Evolutionary conservation across 2,329 filamentous ascomycete species (phyloP).

Genomic region (Graphiopsis chlorocephala): DNA sequence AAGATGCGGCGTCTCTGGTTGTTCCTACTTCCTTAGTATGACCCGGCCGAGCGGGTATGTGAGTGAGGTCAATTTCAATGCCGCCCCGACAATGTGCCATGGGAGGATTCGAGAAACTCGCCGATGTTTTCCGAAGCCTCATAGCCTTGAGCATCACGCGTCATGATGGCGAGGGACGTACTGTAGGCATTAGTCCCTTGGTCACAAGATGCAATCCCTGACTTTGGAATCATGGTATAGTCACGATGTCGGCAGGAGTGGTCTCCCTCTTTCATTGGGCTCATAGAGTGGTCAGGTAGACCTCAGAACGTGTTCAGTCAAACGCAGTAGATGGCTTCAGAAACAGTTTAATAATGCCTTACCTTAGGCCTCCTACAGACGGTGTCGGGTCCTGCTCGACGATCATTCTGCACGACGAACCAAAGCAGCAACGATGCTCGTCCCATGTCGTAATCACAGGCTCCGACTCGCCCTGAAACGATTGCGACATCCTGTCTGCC

Average conservation of each 20-base stretch:
- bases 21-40: not conserved
- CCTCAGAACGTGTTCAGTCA: not conserved
- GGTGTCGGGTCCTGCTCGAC: not conserved
- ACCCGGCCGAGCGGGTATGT: not conserved
- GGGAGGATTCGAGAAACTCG: not conserved
- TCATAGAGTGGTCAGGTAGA: not conserved
- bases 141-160: not conserved
- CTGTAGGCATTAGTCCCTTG: not conserved
- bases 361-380: not conserved
- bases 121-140: not conserved
- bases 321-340: not conserved
- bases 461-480: not conserved
- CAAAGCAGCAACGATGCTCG: not conserved
- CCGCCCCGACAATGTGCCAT: not conserved
- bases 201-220: not conserved
- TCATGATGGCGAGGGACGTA: not conserved
- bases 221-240: not conserved
- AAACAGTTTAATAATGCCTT: not conserved
- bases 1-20: not conserved
- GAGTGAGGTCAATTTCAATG: not conserved
- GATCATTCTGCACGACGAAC: not conserved
- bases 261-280: not conserved
- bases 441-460: not conserved
- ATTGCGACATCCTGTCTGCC: slow-evolving; percentile 1
- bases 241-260: not conserved